These are phyloP conservation scores for Beta vulgaris DNA, from an alignment of 148 eudicot species.

Conservation along the genomic window DNA sequence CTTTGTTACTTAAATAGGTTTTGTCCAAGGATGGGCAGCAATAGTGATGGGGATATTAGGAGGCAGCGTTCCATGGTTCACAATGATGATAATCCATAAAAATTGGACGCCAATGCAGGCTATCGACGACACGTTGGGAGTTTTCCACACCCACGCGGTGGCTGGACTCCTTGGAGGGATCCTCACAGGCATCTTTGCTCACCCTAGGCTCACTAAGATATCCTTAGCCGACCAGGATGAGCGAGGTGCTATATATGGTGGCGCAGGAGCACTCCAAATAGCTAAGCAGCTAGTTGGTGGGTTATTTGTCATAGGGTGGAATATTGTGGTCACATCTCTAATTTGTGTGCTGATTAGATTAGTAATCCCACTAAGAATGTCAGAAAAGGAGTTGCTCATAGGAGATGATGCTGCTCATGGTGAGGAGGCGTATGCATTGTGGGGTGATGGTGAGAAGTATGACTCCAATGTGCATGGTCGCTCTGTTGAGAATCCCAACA, in stretches of 20 bases:
- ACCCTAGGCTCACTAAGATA: conserved; percentile 37
- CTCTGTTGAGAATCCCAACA: conserved; percentile 7
- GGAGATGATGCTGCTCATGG: conserved; percentile 77
- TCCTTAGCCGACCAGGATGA: conserved; percentile 39
- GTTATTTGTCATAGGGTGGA: conserved; percentile 55
- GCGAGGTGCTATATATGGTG: conserved; percentile 47
- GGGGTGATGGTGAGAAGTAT: conserved; percentile 67
- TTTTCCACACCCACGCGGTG: conserved; percentile 70
- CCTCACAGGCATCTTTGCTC: conserved; percentile 55
- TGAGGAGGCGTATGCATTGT: conserved; percentile 67
- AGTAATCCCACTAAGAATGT: conserved; percentile 48
- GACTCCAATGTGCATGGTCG: conserved; percentile 36
- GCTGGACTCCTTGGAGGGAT: conserved; percentile 58
- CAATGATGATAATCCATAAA: conserved; percentile 71
- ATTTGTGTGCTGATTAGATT: conserved; percentile 38
- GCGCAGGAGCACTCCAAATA: conserved; percentile 43
- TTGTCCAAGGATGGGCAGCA: conserved; percentile 74
- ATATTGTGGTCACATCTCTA: conserved; percentile 45
- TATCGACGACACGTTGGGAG: conserved; percentile 66
- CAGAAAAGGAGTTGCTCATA: conserved; percentile 46
- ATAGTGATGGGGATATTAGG: conserved; percentile 53
- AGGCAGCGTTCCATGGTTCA: conserved; percentile 68
- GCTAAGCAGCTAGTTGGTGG: conserved; percentile 54
- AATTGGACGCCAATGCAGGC: conserved; percentile 47
- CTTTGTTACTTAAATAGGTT: conserved; percentile 36